A percentile compares a stretch with the other conserved stretches of the same genome.
Conservation (phyloP, 148 eudicot species). For the Persicaria maculosa region DNA sequence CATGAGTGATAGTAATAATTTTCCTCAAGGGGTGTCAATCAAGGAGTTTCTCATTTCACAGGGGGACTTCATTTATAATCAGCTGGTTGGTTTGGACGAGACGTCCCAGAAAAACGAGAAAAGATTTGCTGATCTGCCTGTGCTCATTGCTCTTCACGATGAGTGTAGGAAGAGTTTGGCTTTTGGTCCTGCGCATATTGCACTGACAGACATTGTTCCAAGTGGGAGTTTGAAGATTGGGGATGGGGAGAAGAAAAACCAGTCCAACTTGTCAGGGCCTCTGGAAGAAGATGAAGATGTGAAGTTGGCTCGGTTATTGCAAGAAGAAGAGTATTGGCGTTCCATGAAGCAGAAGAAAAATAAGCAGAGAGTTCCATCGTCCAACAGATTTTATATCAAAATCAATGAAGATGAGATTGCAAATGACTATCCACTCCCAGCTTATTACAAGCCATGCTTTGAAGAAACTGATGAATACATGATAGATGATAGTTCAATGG, state of each 20-base stretch:
- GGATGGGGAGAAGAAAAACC: slow-evolving; percentile 28
- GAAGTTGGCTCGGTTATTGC: slow-evolving; percentile 69
- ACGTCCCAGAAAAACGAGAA: slow-evolving; percentile 54
- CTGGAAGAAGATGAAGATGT: slow-evolving; percentile 65
- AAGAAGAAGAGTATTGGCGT: slow-evolving; percentile 82
- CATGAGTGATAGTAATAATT: slow-evolving; percentile 68
- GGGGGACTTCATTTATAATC: slow-evolving; percentile 86
- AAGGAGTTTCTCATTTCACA: slow-evolving; percentile 80
- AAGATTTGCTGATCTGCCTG: slow-evolving; percentile 53
- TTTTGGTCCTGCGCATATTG: slow-evolving; percentile 19
- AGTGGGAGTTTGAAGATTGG: slow-evolving; percentile 38
- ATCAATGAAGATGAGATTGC: slow-evolving; percentile 99
- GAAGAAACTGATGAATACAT: slow-evolving; percentile 91
- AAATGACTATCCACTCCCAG: slow-evolving; percentile 85
- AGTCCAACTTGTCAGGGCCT: slow-evolving; percentile 19
- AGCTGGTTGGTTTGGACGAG: slow-evolving; percentile 81
- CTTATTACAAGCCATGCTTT: slow-evolving; percentile 58
- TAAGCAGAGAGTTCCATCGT: slow-evolving; percentile 35
- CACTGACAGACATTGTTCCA: slow-evolving; percentile 14
- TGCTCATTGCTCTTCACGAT: slow-evolving; percentile 60
- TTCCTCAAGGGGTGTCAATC: slow-evolving; percentile 53
- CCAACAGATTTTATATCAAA: slow-evolving; percentile 69
- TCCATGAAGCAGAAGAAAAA: slow-evolving; percentile 64
- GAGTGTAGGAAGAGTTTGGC: slow-evolving; percentile 39
- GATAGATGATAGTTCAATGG: slow-evolving; percentile 56